phyloP scores from a whole-genome alignment of 2,329 filamentous ascomycete species.

The Berkeleyomyces basicola region DNA sequence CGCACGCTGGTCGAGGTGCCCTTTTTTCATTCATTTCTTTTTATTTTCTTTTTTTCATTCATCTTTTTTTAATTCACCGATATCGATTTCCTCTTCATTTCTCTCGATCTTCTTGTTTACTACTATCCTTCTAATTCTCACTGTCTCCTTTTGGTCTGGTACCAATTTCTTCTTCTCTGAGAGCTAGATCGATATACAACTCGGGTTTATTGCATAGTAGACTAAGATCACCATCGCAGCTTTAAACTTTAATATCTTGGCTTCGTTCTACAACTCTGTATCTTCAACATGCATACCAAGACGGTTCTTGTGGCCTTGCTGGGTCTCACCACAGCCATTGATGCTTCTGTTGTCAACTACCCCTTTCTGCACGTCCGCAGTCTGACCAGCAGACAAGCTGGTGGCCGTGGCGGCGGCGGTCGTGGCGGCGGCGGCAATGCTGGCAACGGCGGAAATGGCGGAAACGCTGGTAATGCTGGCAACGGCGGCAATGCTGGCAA shows the following conservation, averaged over 20 bases:
- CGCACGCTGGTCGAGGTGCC: slow-evolving; percentile 14
- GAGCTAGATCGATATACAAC: slow-evolving; percentile 8
- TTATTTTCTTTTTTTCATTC: slow-evolving; percentile 1
- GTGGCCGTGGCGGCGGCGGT: slow-evolving; percentile 16
- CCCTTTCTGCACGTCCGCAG: slow-evolving; percentile 23
- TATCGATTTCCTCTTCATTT: neutral
- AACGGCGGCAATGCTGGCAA: slow-evolving; percentile 16
- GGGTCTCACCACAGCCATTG: slow-evolving; percentile 29
- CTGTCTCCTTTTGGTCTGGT: slow-evolving; percentile 29
- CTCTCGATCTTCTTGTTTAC: neutral
- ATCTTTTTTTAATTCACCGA: neutral
- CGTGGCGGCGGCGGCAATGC: slow-evolving; percentile 15
- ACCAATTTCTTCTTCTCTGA: slow-evolving; percentile 22
- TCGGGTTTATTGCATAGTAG: neutral
- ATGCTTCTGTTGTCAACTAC: slow-evolving; percentile 28
- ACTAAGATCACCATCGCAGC: slow-evolving; percentile 12
- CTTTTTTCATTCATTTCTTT: slow-evolving; percentile 9
- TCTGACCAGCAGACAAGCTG: slow-evolving; percentile 26
- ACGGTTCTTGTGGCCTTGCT: slow-evolving; percentile 31
- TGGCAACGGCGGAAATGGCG: neutral
- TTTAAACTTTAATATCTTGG: slow-evolving; percentile 11
- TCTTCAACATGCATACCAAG: slow-evolving; percentile 35
- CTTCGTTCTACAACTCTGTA: neutral
- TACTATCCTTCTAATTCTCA: slow-evolving; percentile 18
- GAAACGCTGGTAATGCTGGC: slow-evolving; percentile 9